phyloP scores from a whole-genome alignment of 176 grass and related monocot genomes.

The Aegilops longissima region DNA sequence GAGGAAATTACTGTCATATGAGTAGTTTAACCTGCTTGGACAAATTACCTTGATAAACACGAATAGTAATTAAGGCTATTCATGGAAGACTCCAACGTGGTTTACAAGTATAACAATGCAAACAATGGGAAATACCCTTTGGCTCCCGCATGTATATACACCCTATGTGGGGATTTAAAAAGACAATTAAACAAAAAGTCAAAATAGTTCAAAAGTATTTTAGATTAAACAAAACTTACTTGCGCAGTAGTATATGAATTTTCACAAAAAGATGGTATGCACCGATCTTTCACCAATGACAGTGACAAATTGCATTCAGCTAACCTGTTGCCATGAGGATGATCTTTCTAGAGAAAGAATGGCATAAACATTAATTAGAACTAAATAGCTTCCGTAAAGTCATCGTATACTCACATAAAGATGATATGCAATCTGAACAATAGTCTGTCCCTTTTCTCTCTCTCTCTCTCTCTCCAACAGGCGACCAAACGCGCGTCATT shows the following conservation, averaged over 20 bases:
- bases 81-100: neutral
- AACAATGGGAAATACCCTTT: neutral
- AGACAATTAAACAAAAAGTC: too few relatives aligned
- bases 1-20: neutral
- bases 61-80: neutral
- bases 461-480: neutral
- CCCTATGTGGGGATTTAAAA: too few relatives aligned
- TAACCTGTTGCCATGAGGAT: neutral
- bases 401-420: neutral
- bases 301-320: slow-evolving; percentile 1
- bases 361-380: neutral
- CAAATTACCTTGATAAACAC: neutral
- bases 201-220: too few relatives aligned
- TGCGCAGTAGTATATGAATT: too few relatives aligned
- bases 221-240: too few relatives aligned
- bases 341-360: neutral
- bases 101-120: slow-evolving; percentile 33
- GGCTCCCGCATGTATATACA: too few relatives aligned
- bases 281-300: neutral
- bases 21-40: neutral
- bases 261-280: too few relatives aligned
- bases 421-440: neutral
- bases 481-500: neutral
- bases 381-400: neutral
- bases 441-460: neutral